phyloP scores from a whole-genome alignment of 225 moss, liverwort and hornwort species.

The Pseudisothecium myosuroides region DNA sequence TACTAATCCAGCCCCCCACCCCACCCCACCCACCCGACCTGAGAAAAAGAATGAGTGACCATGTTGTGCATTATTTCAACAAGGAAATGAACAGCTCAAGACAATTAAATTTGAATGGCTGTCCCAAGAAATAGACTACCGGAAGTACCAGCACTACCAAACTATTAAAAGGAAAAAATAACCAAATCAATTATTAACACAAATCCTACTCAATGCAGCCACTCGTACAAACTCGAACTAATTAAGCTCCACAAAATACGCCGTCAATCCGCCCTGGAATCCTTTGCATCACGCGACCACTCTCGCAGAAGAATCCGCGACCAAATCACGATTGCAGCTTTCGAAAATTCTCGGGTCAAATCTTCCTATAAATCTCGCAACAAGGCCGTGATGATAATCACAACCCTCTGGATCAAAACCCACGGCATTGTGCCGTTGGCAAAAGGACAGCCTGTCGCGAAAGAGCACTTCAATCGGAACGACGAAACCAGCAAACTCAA shows the following conservation, averaged over 20 bases:
- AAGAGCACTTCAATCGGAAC: neutral
- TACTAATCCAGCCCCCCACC: neutral
- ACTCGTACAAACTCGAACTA: neutral
- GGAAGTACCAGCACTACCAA: neutral
- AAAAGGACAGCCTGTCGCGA: neutral
- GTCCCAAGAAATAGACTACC: neutral
- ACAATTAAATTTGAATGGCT: neutral
- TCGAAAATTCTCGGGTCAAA: neutral
- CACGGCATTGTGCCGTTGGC: neutral
- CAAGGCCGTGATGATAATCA: neutral
- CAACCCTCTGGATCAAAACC: neutral
- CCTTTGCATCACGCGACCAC: neutral
- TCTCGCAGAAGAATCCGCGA: neutral
- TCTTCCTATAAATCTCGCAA: neutral
- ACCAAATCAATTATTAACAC: neutral
- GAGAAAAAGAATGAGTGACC: neutral
- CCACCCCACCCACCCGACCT: no score
- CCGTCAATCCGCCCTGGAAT: neutral
- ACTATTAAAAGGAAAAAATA: neutral
- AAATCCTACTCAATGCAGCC: neutral
- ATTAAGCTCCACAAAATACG: neutral
- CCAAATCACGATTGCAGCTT: neutral
- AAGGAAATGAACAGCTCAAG: neutral
- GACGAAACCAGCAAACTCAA: neutral
- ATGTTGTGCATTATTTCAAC: neutral